Evolutionary conservation across 257 asterid genomes (phyloP).

Genomic region (Cynanchum wilfordii): DNA sequence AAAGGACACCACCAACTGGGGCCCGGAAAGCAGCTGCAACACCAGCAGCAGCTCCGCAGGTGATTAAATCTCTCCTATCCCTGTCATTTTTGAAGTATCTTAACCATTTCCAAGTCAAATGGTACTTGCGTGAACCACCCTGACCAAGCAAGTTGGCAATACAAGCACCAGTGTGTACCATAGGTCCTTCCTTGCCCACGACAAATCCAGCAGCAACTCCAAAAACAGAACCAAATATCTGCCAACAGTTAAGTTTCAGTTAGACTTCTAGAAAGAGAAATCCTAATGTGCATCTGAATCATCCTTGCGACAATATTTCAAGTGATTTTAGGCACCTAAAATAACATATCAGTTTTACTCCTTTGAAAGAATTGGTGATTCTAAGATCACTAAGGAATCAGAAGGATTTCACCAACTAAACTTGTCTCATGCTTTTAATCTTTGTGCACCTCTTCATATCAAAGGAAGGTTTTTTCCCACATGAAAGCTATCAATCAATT

Average conservation of each 20-base stretch:
- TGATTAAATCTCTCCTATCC: slow-evolving; percentile 93
- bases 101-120: slow-evolving; percentile 90
- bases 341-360: not conserved
- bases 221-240: slow-evolving; percentile 88
- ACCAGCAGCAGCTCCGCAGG: slow-evolving; percentile 99
- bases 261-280: not conserved
- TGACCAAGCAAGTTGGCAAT: slow-evolving; percentile 95
- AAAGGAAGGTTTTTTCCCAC: not conserved
- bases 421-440: not conserved
- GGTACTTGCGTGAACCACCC: slow-evolving; percentile 98
- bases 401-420: not conserved
- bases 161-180: slow-evolving; percentile 99
- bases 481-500: not conserved
- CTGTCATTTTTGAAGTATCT: slow-evolving; percentile 88
- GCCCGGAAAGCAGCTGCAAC: slow-evolving; percentile 99
- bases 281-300: not conserved
- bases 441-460: not conserved
- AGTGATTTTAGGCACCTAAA: not conserved
- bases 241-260: slow-evolving; percentile 11
- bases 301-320: not conserved
- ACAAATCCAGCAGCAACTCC: slow-evolving; percentile 99
- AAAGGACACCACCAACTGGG: slow-evolving; percentile 99
- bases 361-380: not conserved
- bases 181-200: slow-evolving; percentile 99
- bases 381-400: not conserved